These are phyloP conservation scores for Solanum sitiens DNA, from an alignment of 257 asterid species.

Conservation along the genomic window DNA sequence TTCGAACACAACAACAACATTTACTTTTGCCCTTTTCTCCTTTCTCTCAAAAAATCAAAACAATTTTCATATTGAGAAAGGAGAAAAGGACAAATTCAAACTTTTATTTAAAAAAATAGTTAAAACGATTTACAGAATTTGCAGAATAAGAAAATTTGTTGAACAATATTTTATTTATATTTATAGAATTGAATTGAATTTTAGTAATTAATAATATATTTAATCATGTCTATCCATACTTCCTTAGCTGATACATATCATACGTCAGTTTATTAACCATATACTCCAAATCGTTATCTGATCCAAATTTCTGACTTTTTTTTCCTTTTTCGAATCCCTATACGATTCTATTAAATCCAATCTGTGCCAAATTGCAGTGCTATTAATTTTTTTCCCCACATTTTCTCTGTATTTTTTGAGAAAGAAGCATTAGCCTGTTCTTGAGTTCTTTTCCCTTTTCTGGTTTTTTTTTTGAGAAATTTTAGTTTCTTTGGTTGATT, in stretches of 20 bases:
- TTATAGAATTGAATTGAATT: not conserved
- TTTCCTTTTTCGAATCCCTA: not conserved
- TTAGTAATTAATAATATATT: not conserved
- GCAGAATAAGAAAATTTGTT: not conserved
- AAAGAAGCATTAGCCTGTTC: not conserved
- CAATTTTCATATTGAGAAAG: not conserved
- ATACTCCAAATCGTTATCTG: slow-evolving; percentile 1
- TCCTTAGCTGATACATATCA: not conserved
- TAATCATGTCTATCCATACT: not conserved
- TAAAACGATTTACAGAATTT: not conserved
- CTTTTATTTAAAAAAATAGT: not conserved
- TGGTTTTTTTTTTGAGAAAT: not conserved
- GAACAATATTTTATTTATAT: not conserved
- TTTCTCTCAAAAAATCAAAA: not conserved
- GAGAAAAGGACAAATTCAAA: not conserved
- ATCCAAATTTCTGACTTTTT: not conserved
- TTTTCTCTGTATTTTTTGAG: not conserved
- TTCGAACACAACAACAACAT: not conserved
- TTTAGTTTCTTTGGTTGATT: not conserved
- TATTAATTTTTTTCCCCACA: not conserved
- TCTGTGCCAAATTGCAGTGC: not conserved
- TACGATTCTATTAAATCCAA: not conserved
- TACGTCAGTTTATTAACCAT: not conserved
- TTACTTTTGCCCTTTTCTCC: not conserved
- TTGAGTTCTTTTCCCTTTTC: not conserved